phyloP scores from a whole-genome alignment of 2,329 filamentous ascomycete species.

The Ceratocystis cacaofunesta region DNA sequence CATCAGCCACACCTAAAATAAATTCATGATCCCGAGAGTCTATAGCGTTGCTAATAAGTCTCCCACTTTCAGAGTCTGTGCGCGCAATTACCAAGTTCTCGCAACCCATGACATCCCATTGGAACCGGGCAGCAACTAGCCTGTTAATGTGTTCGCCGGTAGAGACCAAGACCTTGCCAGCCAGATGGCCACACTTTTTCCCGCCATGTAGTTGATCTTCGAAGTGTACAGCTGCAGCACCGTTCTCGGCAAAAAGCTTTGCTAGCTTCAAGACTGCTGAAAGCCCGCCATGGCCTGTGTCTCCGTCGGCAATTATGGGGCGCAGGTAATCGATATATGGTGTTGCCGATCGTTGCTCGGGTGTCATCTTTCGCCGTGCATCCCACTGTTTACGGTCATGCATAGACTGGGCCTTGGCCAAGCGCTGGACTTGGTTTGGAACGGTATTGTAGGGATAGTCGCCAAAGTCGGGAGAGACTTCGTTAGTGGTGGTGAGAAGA shows the following conservation, averaged over 20 bases:
- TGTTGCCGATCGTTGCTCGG: slow-evolving; percentile 56
- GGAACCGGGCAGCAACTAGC: slow-evolving; percentile 78
- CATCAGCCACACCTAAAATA: slow-evolving; percentile 72
- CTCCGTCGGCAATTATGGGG: slow-evolving; percentile 90
- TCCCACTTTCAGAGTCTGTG: slow-evolving; percentile 89
- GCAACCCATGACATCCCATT: slow-evolving; percentile 95
- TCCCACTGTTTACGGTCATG: slow-evolving; percentile 97
- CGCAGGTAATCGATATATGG: slow-evolving; percentile 86
- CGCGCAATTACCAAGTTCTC: slow-evolving; percentile 92
- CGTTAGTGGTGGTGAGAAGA: slow-evolving; percentile 82
- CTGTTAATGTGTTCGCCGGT: slow-evolving; percentile 94
- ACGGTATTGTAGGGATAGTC: slow-evolving; percentile 99
- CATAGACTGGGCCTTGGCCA: slow-evolving; percentile 93
- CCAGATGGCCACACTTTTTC: slow-evolving; percentile 95
- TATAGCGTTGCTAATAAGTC: slow-evolving; percentile 75
- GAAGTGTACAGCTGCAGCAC: slow-evolving; percentile 90
- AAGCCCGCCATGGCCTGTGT: slow-evolving; percentile 87
- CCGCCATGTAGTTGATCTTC: slow-evolving; percentile 96
- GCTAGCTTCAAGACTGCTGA: slow-evolving; percentile 90
- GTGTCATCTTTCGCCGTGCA: slow-evolving; percentile 57
- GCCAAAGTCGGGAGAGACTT: slow-evolving; percentile 93
- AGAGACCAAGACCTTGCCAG: slow-evolving; percentile 89
- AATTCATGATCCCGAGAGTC: slow-evolving; percentile 95
- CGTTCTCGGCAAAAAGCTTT: slow-evolving; percentile 94
- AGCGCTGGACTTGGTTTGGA: slow-evolving; percentile 88